Evolutionary conservation across 2,329 filamentous ascomycete species (phyloP).

Genomic region (Colletotrichum gigasporum): DNA sequence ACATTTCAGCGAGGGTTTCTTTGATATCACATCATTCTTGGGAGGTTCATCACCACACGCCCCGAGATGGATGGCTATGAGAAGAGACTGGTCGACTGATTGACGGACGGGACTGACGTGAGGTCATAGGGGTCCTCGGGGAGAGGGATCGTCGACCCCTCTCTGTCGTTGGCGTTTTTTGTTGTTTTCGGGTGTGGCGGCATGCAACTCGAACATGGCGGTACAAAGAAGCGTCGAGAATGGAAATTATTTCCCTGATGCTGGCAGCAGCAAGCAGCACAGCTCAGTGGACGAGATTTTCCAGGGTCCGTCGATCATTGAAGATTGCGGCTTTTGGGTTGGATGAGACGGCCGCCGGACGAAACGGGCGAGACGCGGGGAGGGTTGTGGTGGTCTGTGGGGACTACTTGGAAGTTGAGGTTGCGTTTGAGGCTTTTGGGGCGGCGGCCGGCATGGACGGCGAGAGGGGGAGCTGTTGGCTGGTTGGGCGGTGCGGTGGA

Average conservation of each 20-base stretch:
- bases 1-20: not conserved
- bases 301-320: conserved; percentile 31
- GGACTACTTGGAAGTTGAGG: not conserved
- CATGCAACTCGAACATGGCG: not conserved
- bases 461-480: not conserved
- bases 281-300: not conserved
- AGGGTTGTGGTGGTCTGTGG: not conserved
- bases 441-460: not conserved
- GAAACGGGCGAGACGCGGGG: conserved; percentile 14
- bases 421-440: not conserved
- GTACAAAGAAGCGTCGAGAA: not conserved
- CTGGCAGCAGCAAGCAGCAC: not conserved
- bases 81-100: not conserved
- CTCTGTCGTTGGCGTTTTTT: not conserved
- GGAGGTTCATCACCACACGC: not conserved
- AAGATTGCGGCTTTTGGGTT: conserved; percentile 24
- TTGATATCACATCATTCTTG: not conserved
- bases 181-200: not conserved
- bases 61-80: too few relatives aligned
- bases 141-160: conserved; percentile 6
- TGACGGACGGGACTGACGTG: conserved; percentile 2
- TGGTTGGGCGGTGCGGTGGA: not conserved
- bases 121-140: conserved; percentile 30
- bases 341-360: not conserved
- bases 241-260: not conserved